These are phyloP conservation scores for Gloeostereum incarnatum DNA, from an alignment of 768 basidiomycete species.

Conservation along the genomic window DNA sequence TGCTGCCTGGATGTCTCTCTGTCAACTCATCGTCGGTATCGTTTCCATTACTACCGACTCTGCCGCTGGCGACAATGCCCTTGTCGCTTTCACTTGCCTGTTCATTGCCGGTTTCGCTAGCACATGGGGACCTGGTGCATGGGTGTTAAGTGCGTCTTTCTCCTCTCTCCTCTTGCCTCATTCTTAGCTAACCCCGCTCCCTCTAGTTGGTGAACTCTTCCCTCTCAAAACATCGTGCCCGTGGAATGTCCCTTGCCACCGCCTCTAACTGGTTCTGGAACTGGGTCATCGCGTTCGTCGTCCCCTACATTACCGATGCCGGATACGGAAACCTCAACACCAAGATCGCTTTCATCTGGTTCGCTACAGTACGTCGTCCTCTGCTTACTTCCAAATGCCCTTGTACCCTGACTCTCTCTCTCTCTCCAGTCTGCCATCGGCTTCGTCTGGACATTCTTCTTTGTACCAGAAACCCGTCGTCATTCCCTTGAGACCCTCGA, in stretches of 20 bases:
- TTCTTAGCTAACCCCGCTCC: no score
- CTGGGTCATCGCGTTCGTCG: conserved; percentile 33
- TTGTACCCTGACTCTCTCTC: background rate
- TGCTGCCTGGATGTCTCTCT: conserved; percentile 6
- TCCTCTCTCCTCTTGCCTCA: no score
- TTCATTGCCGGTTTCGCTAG: no score
- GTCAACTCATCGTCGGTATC: background rate
- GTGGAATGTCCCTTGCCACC: conserved; percentile 44
- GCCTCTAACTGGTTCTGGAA: conserved; percentile 60
- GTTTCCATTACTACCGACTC: background rate
- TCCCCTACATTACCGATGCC: conserved; percentile 25
- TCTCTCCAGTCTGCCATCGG: background rate
- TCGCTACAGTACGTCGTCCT: background rate
- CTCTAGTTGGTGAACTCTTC: conserved; percentile 56
- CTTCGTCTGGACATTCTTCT: background rate
- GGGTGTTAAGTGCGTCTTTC: no score
- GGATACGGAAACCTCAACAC: background rate
- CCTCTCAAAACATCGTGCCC: conserved; percentile 47
- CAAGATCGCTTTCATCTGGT: background rate
- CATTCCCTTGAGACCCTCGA: background rate
- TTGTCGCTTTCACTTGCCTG: no score
- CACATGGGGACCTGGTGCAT: no score
- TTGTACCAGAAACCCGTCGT: background rate
- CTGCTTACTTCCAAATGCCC: background rate
- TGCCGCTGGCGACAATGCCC: no score